A percentile compares a stretch with the other conserved stretches of the same genome.
phyloP scores from a whole-genome alignment of 345 rosid genomes.

The Ceriops tagal region DNA sequence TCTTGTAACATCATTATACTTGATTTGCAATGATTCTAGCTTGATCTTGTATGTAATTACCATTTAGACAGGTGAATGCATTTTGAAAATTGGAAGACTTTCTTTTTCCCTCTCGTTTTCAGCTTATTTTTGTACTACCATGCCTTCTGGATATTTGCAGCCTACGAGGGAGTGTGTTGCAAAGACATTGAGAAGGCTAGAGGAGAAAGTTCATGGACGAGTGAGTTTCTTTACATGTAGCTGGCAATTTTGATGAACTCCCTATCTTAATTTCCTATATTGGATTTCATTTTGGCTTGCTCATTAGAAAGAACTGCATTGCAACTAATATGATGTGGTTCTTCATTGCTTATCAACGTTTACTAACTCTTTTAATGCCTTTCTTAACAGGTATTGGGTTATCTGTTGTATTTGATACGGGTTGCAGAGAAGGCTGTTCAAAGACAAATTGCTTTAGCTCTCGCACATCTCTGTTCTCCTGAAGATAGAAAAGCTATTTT shows the following conservation, averaged over 20 bases:
- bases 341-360: too few species aligned
- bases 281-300: constrained; percentile 3
- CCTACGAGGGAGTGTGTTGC: constrained; percentile 67
- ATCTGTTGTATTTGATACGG: constrained; percentile 53
- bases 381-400: constrained; percentile 46
- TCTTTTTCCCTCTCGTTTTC: background rate
- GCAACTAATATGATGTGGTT: too few species aligned
- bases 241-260: background rate
- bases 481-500: constrained; percentile 51
- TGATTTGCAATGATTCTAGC: background rate
- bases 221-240: constrained; percentile 33
- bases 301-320: too few species aligned
- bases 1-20: constrained; percentile 6
- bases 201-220: constrained; percentile 60
- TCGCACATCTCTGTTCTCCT: constrained; percentile 69
- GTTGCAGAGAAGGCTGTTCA: constrained; percentile 43
- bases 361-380: constrained; percentile 10
- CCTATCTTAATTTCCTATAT: background rate
- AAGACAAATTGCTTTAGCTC: constrained; percentile 57
- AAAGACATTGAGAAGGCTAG: constrained; percentile 62
- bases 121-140: background rate
- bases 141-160: constrained; percentile 31
- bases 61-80: background rate
- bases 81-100: background rate
- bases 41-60: background rate